These are phyloP conservation scores for Metschnikowia dekortorum DNA, from an alignment of 805 yeast species.

Conservation along the genomic window DNA sequence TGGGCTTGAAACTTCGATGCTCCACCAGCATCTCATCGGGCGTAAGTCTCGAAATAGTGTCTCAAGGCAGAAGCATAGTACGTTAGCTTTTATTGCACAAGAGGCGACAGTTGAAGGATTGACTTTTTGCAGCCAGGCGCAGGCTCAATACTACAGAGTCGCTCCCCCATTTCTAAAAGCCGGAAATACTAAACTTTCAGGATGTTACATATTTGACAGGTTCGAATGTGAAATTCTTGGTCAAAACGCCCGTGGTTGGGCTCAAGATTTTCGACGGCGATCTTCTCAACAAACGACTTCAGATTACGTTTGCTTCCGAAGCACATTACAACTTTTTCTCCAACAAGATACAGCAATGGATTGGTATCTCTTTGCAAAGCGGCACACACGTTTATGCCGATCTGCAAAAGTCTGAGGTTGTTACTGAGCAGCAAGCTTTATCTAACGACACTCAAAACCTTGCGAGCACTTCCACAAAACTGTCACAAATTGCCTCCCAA, in stretches of 20 bases:
- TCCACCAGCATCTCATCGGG: constrained; percentile 8
- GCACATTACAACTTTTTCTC: constrained; percentile 15
- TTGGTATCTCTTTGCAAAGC: constrained; percentile 9
- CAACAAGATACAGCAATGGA: constrained; percentile 14
- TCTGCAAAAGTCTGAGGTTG: constrained; percentile 6
- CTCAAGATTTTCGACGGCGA: constrained; percentile 17
- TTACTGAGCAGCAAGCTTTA: neutral
- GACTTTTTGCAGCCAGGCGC: constrained; percentile 1
- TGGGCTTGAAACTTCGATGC: constrained; percentile 18
- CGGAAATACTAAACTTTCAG: constrained; percentile 9
- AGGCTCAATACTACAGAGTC: neutral
- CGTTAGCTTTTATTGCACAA: neutral
- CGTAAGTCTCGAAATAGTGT: constrained; percentile 11
- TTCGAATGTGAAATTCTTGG: constrained; percentile 14
- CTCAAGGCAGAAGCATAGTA: constrained; percentile 19
- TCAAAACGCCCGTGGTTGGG: constrained; percentile 17
- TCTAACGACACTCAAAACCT: neutral
- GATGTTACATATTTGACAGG: constrained; percentile 12
- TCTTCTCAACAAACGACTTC: constrained; percentile 14
- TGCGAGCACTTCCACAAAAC: neutral
- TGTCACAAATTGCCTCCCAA: constrained; percentile 7
- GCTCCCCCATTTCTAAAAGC: neutral
- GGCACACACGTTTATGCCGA: constrained; percentile 4
- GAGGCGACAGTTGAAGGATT: neutral
- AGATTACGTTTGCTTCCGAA: constrained; percentile 16